Conservation (phyloP, 73 alveolate species). For the Durusdinium trenchii region DNA sequence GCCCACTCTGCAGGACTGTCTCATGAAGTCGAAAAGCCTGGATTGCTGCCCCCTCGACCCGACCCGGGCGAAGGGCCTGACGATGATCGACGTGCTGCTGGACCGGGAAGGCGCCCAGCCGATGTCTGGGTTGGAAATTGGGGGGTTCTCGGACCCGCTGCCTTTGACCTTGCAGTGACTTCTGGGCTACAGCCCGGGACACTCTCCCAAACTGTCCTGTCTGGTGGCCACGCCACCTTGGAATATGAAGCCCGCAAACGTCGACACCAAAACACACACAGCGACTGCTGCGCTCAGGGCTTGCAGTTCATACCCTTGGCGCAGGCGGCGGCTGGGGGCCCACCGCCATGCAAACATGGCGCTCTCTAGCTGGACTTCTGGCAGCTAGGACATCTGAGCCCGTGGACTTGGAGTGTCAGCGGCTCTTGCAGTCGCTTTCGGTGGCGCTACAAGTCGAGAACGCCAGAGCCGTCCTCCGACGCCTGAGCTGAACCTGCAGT, state of each 20-base stretch:
- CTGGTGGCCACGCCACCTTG: not conserved
- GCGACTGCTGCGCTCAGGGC: not conserved
- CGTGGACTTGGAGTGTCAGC: not conserved
- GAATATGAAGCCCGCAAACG: constrained; percentile 5
- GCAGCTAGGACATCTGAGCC: not conserved
- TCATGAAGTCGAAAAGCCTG: not conserved
- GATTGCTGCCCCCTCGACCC: not conserved
- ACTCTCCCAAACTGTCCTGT: not conserved
- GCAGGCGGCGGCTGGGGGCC: not conserved
- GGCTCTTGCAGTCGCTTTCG: not conserved
- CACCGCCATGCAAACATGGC: not conserved
- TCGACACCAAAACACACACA: not conserved
- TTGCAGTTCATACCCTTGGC: not conserved
- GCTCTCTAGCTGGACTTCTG: not conserved
- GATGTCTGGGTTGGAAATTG: not conserved
- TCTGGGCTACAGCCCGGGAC: not conserved
- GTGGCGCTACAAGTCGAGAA: not conserved
- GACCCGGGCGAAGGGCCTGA: not conserved
- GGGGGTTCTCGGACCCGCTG: not conserved
- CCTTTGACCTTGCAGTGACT: not conserved
- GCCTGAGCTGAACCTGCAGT: too few relatives aligned
- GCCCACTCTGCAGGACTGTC: too few relatives aligned
- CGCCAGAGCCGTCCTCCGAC: too few relatives aligned
- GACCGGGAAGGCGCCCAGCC: not conserved
- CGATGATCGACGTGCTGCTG: not conserved